Evolutionary conservation across 371 early-diverging fungal species (phyloP).

Genomic region (Mortierella sp.): DNA sequence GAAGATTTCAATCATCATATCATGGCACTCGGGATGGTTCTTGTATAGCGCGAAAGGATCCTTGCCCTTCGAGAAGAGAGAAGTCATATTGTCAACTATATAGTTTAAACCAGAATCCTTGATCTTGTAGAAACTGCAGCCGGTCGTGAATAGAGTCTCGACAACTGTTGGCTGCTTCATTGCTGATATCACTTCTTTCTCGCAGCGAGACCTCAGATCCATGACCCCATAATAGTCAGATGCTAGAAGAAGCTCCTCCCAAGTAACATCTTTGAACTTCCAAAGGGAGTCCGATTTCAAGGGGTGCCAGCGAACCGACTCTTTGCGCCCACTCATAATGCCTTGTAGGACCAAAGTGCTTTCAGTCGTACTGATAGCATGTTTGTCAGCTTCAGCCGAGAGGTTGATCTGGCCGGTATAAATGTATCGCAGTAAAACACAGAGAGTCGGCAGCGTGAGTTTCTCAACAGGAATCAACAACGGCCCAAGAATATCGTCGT

Average conservation of each 20-base stretch:
- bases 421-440: conserved; percentile 11
- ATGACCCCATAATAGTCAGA: conserved; percentile 9
- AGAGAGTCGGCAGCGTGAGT: background rate
- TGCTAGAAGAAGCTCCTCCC: conserved; percentile 16
- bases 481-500: background rate
- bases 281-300: background rate
- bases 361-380: background rate
- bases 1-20: background rate
- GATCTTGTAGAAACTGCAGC: background rate
- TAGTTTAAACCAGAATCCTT: background rate
- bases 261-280: conserved; percentile 4
- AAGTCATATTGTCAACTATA: background rate
- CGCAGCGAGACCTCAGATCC: background rate
- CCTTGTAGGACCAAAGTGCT: background rate
- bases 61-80: background rate
- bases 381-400: background rate
- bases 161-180: background rate
- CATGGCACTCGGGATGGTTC: conserved; percentile 3
- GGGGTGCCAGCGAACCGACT: background rate
- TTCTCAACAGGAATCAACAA: background rate
- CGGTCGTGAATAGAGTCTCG: conserved; percentile 3
- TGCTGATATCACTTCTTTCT: background rate
- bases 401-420: conserved; percentile 13
- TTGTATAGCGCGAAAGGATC: background rate
- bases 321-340: background rate